Evolutionary conservation across 1,139 yeast species (phyloP).

Genomic region (Debaryomycetaceae sp.): DNA sequence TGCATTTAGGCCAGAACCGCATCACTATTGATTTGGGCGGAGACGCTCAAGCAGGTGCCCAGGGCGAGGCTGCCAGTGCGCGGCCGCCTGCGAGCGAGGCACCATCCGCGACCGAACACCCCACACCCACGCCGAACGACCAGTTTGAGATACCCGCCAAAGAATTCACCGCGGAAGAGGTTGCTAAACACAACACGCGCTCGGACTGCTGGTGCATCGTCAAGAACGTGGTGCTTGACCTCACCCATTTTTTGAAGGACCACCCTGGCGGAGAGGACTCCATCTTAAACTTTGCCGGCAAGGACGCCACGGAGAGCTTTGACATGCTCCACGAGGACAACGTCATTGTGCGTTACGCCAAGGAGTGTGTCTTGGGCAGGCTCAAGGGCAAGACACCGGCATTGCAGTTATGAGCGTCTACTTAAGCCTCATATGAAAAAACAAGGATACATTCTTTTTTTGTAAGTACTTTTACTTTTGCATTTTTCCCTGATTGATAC

Average conservation of each 20-base stretch:
- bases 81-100: neutral
- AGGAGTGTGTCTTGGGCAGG: conserved; percentile 44
- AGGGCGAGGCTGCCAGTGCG: conserved; percentile 2
- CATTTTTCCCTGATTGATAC: neutral
- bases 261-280: conserved; percentile 91
- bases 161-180: conserved; percentile 49
- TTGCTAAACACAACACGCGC: conserved; percentile 56
- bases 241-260: conserved; percentile 68
- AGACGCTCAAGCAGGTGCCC: conserved; percentile 6
- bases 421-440: neutral
- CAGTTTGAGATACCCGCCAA: conserved; percentile 34
- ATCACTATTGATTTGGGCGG: conserved; percentile 29
- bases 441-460: conserved; percentile 6
- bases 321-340: conserved; percentile 56
- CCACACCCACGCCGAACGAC: conserved; percentile 7
- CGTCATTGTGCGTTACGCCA: conserved; percentile 47
- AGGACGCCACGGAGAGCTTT: conserved; percentile 84
- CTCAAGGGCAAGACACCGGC: conserved; percentile 43
- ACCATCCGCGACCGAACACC: neutral
- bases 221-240: conserved; percentile 78
- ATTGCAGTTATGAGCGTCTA: conserved; percentile 20
- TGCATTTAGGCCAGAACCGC: conserved; percentile 31
- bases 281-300: conserved; percentile 76
- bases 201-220: conserved; percentile 86
- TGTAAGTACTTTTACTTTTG: conserved; percentile 9